Base-by-base conservation (phyloP, 176 grass and related monocot species). In the Rhynchospora pubera region DNA sequence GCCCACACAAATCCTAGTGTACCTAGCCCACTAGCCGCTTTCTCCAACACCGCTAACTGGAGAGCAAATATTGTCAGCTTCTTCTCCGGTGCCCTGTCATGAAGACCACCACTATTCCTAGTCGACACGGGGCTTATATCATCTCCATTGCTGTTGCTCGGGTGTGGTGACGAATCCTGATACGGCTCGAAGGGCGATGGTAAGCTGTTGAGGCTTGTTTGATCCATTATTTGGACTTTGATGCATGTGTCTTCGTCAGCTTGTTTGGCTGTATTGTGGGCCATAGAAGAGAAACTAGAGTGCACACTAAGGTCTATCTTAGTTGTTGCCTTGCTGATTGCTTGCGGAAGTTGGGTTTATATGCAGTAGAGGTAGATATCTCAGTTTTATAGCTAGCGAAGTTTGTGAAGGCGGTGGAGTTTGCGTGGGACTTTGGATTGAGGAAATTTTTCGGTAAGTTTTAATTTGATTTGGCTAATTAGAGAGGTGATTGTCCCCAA, bases 1-100 rank as follows among this genome's bases (percentile, higher is more conserved):
- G 94, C 94, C 94, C 94, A 97, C 65, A 97, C 87, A 87, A 97
- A 97, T 0, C 91, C 94, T 19, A 97, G 65, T 51, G 94, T 68
- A 46, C 94, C 94, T 22, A 97, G 84, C 47, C 94, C 91, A 68
- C 91, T 97, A 10, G 94, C 94, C 10, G 85, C 86, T 88, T 97
- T 97, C 83, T 97, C 94, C 19, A 97, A 79, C 18, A 97, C 55
- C 0, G 94, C 91, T 1, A 97, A 76, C 43, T 22, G 11, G 64
- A 97, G 83, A n/a, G 94, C 94, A 79, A 94, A 93, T 50, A 90
- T 44, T 22, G 94, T 94, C 0, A 97, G 86, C 80, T 50, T 79
- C 70, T 84, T 87, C 85, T 97, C 94, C 0, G 94, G 91, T 12
- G 85, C 82, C 28, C 26, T 62, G 26, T 79, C n/a, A 10, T 45